Evolutionary conservation across 805 yeast genomes (phyloP), one percentile per base, ranked within the genome.

Genomic region (Saccharomycopsis amapae): DNA sequence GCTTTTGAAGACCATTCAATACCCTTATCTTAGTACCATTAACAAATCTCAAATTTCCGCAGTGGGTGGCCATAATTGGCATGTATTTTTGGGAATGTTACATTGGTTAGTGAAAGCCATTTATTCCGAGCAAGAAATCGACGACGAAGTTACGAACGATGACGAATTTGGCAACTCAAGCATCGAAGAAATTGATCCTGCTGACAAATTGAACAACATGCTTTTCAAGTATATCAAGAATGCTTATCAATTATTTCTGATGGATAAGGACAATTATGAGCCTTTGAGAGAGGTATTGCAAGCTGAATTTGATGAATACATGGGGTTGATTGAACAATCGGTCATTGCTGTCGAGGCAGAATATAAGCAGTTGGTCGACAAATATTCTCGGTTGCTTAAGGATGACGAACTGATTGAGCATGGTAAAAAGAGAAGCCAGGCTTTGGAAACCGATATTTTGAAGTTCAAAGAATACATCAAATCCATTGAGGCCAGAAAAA

Each of bases 11-110:
- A 70, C 69, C 31, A 60, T 87, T 50, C 76, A 75, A 40, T 88
- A 88, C 56, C 96, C 97, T 1, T 86, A 81, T 59, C 62, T 86
- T 48, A 94, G 84, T 34, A 68, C 85, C 0, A 79, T 89, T 33
- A 85, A 82, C 61, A 81, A 88, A 57, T 81, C 93, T 1, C 94
- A 86, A 58, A 80, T 88, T 32, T 78, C 88, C 32, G 96, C 96
- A 0, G 96, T 86, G 10, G 96, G 96, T 4, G 95, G 95, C 2
- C 79, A 82, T 40, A 79, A 79, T 53, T 88, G 96, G 96, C 87
- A 85, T 10, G 73, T 74, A 5, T 85, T 86, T 53, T 61, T 88
- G 35, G 95, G 93, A 1, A 76, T 89, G 74, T 64, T 88, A 19
- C 79, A 82, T 59, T 88, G 96, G 96, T 60, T 88, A 38, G 78